Base-by-base conservation (phyloP, 345 rosid species). In the Citrus glauca region DNA sequence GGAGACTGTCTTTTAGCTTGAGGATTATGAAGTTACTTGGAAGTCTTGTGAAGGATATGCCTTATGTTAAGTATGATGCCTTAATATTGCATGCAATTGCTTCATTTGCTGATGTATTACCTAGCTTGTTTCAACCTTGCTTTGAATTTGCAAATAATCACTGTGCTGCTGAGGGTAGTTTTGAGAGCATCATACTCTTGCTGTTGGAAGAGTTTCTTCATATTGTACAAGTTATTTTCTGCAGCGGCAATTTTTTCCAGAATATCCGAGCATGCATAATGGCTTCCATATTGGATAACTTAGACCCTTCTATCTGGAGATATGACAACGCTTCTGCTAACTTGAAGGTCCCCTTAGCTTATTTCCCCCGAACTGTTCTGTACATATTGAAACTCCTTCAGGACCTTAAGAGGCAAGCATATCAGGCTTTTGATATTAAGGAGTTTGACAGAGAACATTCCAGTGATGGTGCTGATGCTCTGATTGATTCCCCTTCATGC, bases 191-290 rank as follows among this genome's bases (percentile, higher is more conserved):
- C 78, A 83, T 89, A 70, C 84, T 91, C 71, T 86, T 80, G 59
- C 81, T 92, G 53, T 76, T 90, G 84, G 99, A 96, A 84, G 99
- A 91, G 82, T 96, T 91, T 86, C 90, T 94, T 81, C 91, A 84
- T 81, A 89, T 94, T 80, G 88, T 89, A 81, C 94, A 88, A 83
- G 83, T 83, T 84, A 86, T 88, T 81, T 94, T 89, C 85, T 80
- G 94, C 85, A 85, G 86, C 82, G 84, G 90, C 75, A 69, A 84
- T 78, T 82, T 84, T 73, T 88, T 81, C 79, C 91, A 85, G 79
- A 94, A 92, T 85, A 82, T 94, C 59, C 88, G 89, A 85, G 94
- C 89, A 74, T 94, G 89, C 74, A 82, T 94, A 22, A 84, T 85
- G 66, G 94, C 97, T 76, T 91, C 97, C 79, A 69, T 92, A 75